Evolutionary conservation across 352 stramenopile species (phyloP), one percentile per base, ranked within the genome.

Genomic region (Phytophthora sansomeana): DNA sequence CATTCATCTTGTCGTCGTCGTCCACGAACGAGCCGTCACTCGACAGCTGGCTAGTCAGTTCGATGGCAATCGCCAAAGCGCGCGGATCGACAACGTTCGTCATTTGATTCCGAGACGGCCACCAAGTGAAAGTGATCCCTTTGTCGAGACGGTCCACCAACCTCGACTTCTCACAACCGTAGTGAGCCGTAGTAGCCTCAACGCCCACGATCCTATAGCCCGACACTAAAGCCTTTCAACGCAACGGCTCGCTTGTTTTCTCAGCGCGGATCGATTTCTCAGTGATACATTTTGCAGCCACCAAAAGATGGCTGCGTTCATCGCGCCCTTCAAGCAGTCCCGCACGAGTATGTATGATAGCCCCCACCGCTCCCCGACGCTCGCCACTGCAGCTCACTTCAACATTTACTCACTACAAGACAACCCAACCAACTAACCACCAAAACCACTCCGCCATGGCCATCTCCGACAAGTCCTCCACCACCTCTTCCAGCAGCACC

Each of bases 391-490:
- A 9, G 42, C 13, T 56, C 64, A 72, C 58, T 64, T 10, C 43
- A 58, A 63, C 36, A 36, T 59, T 72, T 63, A 32, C 58, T 59
- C 36, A 21, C 50, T 56, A 52, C 13, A 9, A 14, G 42, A 32
- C 53, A 69, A 58, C 9, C 16, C 29, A 58, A 51, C 14, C 50
- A n/a, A 58, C 9, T 26, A 61, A 4, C 33, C 19, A 47, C 39
- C 6, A 41, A 55, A 21, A 26, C 29, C n/a, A 32, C 5, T 33
- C 46, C 50, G 58, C 9, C 47, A 77, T 77, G 63, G 44, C 58
- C 36, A 73, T 74, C 54, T 58, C 69, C 19, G 65, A 72, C 49
- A 69, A 69, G 9, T 50, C 24, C 32, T 28, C 35, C 17, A 63
- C 11, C 48, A 71, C 39, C 49, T 61, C 58, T n/a, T 62, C 52